Conservation (phyloP, 257 asterid genomes). For the Datura wrightii region DNA sequence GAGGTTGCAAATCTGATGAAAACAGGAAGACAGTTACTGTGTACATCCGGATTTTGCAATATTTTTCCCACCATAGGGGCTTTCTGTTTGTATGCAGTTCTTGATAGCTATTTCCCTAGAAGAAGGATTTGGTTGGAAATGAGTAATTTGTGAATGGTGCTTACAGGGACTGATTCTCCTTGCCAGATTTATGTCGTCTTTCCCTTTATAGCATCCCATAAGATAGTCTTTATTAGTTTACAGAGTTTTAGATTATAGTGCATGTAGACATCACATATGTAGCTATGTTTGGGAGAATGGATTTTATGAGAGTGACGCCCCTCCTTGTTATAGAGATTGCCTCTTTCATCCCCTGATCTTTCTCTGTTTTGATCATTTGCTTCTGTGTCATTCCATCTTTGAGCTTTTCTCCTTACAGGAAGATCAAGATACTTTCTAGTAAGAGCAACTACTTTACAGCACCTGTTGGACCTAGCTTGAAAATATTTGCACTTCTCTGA, state of each 20-base stretch:
- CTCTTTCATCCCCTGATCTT: no score
- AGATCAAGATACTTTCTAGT: background rate
- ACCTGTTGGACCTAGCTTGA: background rate
- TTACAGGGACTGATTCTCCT: background rate
- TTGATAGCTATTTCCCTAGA: background rate
- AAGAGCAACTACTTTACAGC: background rate
- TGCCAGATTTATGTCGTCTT: background rate
- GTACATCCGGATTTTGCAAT: background rate
- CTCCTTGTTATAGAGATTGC: no score
- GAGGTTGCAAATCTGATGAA: background rate
- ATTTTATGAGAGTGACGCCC: no score
- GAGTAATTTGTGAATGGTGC: background rate
- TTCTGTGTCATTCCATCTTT: no score
- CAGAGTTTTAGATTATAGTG: background rate
- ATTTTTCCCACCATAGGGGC: background rate
- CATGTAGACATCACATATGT: background rate
- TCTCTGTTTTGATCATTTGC: no score
- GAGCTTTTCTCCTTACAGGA: no score
- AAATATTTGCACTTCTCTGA: background rate
- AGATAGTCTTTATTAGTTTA: background rate
- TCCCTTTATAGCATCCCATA: background rate
- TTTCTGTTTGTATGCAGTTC: background rate
- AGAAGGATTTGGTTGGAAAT: background rate
- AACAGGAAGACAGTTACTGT: background rate
- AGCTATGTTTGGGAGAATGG: no score